Percentiles rank a stretch among this genome's conserved stretches.
These are phyloP conservation scores for Pleurotus eryngii DNA, from an alignment of 768 basidiomycete species.

Conservation along the genomic window DNA sequence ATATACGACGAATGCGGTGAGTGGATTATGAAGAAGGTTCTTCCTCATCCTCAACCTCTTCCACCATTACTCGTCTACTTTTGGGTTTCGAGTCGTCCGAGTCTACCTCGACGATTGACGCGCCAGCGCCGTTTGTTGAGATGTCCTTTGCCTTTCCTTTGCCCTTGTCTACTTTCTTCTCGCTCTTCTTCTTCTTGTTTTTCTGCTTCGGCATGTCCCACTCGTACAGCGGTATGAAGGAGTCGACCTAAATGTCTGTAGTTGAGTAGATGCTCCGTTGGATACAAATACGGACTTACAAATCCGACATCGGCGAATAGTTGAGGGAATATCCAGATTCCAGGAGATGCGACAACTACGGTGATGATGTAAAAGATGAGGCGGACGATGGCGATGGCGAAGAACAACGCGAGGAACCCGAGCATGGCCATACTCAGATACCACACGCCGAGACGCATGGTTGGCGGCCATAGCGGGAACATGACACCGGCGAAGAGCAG, in stretches of 20 bases:
- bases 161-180: conserved; percentile 16
- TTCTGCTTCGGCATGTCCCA: conserved; percentile 88
- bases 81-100: conserved; percentile 39
- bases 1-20: conserved; percentile 24
- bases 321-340: conserved; percentile 99
- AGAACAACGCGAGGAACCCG: conserved; percentile 85
- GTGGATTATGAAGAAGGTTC: conserved; percentile 12
- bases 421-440: conserved; percentile 89
- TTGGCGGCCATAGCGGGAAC: conserved; percentile 98
- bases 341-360: conserved; percentile 79
- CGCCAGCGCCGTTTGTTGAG: conserved; percentile 35
- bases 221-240: conserved; percentile 95
- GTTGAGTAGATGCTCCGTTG: neutral
- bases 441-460: conserved; percentile 91
- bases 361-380: conserved; percentile 94
- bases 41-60: conserved; percentile 46
- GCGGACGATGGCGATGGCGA: conserved; percentile 85
- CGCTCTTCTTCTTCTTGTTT: conserved; percentile 43
- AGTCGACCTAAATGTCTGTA: conserved; percentile 70
- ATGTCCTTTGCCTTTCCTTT: conserved; percentile 27
- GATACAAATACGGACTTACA: conserved; percentile 50
- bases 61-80: conserved; percentile 40
- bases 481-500: conserved; percentile 96
- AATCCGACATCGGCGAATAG: conserved; percentile 98
- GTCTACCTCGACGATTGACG: conserved; percentile 46